These are phyloP conservation scores for Apiospora kogelbergensis DNA, from an alignment of 2,329 filamentous ascomycete genomes.

Conservation along the genomic window DNA sequence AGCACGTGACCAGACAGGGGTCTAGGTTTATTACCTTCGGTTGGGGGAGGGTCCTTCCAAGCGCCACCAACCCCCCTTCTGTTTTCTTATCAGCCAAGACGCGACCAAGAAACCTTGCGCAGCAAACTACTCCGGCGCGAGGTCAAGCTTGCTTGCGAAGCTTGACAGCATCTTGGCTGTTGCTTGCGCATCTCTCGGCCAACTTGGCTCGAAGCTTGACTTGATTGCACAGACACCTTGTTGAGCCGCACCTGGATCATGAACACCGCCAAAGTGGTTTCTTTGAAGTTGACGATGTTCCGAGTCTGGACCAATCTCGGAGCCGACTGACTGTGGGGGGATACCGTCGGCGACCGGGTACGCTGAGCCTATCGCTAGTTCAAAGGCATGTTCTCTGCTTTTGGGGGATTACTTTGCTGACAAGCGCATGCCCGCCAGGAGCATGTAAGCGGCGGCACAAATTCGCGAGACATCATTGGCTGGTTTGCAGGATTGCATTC, in stretches of 20 bases:
- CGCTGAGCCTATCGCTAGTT: neutral
- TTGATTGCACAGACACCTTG: neutral
- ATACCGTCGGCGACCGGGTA: neutral
- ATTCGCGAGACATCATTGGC: neutral
- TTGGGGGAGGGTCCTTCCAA: too few relatives aligned
- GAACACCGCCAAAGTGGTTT: neutral
- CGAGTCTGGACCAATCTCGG: neutral
- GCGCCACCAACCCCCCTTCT: neutral
- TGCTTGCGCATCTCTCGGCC: constrained; percentile 1
- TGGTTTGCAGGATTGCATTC: neutral
- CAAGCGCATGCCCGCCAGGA: neutral
- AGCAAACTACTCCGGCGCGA: neutral
- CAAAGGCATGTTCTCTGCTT: neutral
- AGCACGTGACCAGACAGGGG: neutral
- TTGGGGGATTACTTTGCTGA: neutral
- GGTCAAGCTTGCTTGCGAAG: neutral
- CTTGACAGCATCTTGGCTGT: neutral
- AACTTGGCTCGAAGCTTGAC: constrained; percentile 3
- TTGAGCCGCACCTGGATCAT: neutral
- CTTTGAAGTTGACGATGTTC: neutral
- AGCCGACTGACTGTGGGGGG: neutral
- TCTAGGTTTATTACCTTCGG: too few relatives aligned
- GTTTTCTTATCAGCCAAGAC: neutral
- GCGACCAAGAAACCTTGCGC: neutral
- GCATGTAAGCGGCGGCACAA: neutral